Percentiles rank a stretch among this genome's conserved stretches.
These are phyloP conservation scores for Sugiyamaella pinicola DNA, from an alignment of 1,139 yeast genomes.

Conservation along the genomic window DNA sequence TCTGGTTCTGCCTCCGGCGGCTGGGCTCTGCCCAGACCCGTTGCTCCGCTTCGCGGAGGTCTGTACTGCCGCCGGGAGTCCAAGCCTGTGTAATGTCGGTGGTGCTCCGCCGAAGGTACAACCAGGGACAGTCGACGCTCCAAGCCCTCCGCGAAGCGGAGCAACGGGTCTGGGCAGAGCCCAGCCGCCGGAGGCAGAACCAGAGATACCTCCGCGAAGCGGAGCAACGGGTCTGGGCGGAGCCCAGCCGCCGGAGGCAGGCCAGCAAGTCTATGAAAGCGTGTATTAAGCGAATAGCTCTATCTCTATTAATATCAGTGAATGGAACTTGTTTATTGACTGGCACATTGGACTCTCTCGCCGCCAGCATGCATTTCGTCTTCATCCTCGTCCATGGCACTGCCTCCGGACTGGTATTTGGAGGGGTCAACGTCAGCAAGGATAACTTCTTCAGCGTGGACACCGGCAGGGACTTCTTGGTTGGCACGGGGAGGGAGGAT, in stretches of 20 bases:
- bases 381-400: constrained; percentile 51
- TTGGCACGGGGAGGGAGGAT: constrained; percentile 48
- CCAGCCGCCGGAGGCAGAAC: too few relatives aligned
- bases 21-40: background rate
- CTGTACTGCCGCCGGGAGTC: background rate
- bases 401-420: constrained; percentile 47
- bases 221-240: too few relatives aligned
- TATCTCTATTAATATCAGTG: constrained; percentile 7
- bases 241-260: too few relatives aligned
- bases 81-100: too few relatives aligned
- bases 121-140: background rate
- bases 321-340: constrained; percentile 50
- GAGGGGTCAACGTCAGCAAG: constrained; percentile 61
- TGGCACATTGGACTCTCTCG: constrained; percentile 72
- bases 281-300: constrained; percentile 1
- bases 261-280: too few relatives aligned
- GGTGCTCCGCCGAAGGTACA: background rate
- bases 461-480: constrained; percentile 41
- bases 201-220: background rate
- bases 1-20: background rate
- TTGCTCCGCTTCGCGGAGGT: background rate
- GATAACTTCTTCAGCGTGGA: constrained; percentile 78
- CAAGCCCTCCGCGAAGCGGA: background rate
- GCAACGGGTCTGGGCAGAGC: too few relatives aligned
- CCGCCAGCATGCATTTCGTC: constrained; percentile 61